Evolutionary conservation across 257 asterid genomes (phyloP), one percentile per base, ranked within the genome.

Genomic region (Solanum verrucosum): DNA sequence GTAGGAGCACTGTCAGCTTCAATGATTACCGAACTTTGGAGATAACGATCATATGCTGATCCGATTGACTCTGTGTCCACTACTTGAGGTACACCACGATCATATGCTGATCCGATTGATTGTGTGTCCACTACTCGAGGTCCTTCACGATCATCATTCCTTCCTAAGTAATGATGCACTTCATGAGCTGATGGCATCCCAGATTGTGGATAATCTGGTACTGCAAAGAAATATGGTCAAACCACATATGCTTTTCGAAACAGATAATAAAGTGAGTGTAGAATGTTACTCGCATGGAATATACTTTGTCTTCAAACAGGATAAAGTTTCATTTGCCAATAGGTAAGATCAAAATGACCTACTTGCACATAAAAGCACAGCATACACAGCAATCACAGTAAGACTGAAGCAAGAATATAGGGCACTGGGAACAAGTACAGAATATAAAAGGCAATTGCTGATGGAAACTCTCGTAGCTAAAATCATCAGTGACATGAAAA

Each of bases 41-140:
- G 94, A 88, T 93, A 93, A 74, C 91, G 89, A 87, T 91, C 95
- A 91, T 93, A 93, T 37, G 93, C 95, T 86, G 95, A 93, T 68
- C 92, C 92, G 5, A 92, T 63, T 59, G 92, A 60, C 88, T 81
- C 31, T 37, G 90, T 92, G 84, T 93, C 95, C 87, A 89, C 90
- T 73, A 89, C 49, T 65, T 63, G 88, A 85, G 91, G 68, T 34
- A 88, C 92, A 81, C 90, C 90, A 79, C 83, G 87, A 38, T 88
- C 90, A 89, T 91, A 74, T 35, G 83, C 29, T 74, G 83, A 74
- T 37, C 83, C 83, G 2, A 35, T 44, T 60, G 93, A 72, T 85
- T 82, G 59, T 49, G 92, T 92, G 84, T 93, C 95, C 88, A 89
- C 89, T 70, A 90, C 46, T 67, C 72, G 89, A 86, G 91, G 72